Evolutionary conservation across 1,284 basidiomycete species (phyloP).

Genomic region (Ustilago xerochloae): DNA sequence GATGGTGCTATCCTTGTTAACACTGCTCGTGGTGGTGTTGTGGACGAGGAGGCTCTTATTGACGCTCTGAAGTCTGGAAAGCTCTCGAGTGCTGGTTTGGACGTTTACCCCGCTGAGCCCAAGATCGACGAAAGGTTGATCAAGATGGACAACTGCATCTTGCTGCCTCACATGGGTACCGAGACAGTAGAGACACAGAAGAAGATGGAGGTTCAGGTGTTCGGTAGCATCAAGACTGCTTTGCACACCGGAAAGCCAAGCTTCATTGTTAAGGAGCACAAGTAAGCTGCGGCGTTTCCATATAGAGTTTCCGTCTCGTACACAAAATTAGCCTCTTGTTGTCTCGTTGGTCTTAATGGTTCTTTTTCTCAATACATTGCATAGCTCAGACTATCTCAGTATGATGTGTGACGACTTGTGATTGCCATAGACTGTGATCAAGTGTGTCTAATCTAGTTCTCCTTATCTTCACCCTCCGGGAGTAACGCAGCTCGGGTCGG

Average conservation of each 20-base stretch:
- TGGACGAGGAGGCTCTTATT: constrained; percentile 69
- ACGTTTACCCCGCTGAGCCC: constrained; percentile 75
- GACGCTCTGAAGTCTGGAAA: constrained; percentile 46
- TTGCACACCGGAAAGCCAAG: constrained; percentile 44
- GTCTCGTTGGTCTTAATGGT: background rate
- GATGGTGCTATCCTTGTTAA: constrained; percentile 70
- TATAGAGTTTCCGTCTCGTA: too few species aligned
- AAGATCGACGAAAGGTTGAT: constrained; percentile 42
- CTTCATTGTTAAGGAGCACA: constrained; percentile 54
- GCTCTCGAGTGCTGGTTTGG: constrained; percentile 80
- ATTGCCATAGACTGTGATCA: background rate
- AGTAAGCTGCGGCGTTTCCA: constrained; percentile 6
- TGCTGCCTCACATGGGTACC: constrained; percentile 51
- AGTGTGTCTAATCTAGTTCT: constrained; percentile 11
- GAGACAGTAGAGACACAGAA: constrained; percentile 53
- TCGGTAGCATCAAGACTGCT: constrained; percentile 45
- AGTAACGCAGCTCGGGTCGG: background rate
- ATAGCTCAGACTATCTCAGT: background rate
- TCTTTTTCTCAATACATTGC: constrained; percentile 3
- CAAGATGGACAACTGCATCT: constrained; percentile 43
- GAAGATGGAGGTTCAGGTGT: constrained; percentile 54
- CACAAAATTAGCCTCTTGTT: background rate
- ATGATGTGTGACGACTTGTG: background rate
- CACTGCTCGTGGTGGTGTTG: constrained; percentile 70
- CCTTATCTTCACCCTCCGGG: constrained; percentile 27